Percentiles rank a stretch among this genome's conserved stretches.
Conservation (phyloP, 1,284 basidiomycete species). For the Tilletia indica region DNA sequence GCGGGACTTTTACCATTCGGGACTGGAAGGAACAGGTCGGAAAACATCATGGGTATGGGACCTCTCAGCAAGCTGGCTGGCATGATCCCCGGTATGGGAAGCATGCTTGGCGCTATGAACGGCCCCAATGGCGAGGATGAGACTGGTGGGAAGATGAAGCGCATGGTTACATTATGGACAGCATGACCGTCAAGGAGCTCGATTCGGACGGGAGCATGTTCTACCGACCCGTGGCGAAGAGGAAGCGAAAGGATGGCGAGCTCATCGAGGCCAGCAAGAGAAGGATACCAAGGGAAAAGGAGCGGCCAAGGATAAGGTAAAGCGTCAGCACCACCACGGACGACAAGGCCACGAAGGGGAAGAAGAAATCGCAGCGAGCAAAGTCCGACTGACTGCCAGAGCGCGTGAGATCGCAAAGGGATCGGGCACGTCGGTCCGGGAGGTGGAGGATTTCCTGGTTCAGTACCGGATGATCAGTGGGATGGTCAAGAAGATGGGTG, state of each 20-base stretch:
- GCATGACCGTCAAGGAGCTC: conserved; percentile 88
- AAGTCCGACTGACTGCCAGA: conserved; percentile 50
- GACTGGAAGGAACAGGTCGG: conserved; percentile 97
- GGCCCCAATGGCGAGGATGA: conserved; percentile 78
- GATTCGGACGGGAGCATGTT: conserved; percentile 81
- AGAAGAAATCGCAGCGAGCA: conserved; percentile 37
- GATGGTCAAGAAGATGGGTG: conserved; percentile 87
- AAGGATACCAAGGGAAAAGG: conserved; percentile 24
- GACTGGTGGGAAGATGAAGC: conserved; percentile 79
- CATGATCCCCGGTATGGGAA: conserved; percentile 95
- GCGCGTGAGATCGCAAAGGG: conserved; percentile 80
- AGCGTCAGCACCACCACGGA: not conserved
- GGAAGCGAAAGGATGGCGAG: conserved; percentile 23
- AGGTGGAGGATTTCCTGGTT: conserved; percentile 93
- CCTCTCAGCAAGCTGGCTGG: conserved; percentile 96
- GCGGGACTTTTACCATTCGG: conserved; percentile 86
- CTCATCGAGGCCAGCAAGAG: conserved; percentile 23
- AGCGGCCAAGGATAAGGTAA: conserved; percentile 24
- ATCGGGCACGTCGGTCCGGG: conserved; percentile 90
- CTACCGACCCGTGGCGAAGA: conserved; percentile 36
- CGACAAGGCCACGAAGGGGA: conserved; percentile 13
- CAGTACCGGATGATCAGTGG: conserved; percentile 45
- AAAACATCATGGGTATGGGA: conserved; percentile 97
- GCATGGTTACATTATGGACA: conserved; percentile 99
- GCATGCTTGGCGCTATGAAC: conserved; percentile 65